Evolutionary conservation across 768 basidiomycete species (phyloP).

Genomic region (Xerocomellus chrysenteron): DNA sequence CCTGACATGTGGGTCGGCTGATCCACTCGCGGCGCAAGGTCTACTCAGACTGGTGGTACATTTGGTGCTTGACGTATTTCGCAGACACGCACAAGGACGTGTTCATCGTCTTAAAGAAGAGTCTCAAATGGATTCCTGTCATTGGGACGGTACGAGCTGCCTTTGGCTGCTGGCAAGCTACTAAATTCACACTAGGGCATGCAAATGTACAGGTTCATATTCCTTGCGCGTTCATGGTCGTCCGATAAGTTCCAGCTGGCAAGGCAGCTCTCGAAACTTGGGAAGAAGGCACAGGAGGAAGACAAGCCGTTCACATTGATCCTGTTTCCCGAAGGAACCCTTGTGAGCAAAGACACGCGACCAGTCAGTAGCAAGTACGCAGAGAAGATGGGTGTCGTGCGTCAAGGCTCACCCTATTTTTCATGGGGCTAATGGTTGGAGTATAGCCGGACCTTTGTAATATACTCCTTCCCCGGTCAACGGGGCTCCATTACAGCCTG

Average conservation of each 20-base stretch:
- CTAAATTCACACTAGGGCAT: conserved; percentile 57
- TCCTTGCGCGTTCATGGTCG: conserved; percentile 88
- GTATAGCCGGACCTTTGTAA: conserved; percentile 75
- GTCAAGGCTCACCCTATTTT: conserved; percentile 33
- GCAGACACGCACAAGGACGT: conserved; percentile 67
- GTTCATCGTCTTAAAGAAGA: conserved; percentile 91
- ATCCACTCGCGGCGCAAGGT: conserved; percentile 40
- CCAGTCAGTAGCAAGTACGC: conserved; percentile 86
- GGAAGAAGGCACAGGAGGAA: conserved; percentile 61
- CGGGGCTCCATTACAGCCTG: conserved; percentile 83
- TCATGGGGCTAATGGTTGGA: conserved; percentile 8
- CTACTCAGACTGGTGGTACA: conserved; percentile 86
- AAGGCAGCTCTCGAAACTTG: conserved; percentile 64
- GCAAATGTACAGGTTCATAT: conserved; percentile 94
- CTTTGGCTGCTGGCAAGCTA: background rate
- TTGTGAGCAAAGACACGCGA: conserved; percentile 83
- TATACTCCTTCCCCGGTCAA: conserved; percentile 87
- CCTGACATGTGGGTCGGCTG: background rate
- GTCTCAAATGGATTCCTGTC: conserved; percentile 81
- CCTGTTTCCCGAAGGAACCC: conserved; percentile 94
- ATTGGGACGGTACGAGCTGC: conserved; percentile 73
- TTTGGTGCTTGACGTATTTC: conserved; percentile 81
- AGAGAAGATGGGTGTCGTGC: conserved; percentile 82
- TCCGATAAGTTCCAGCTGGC: conserved; percentile 73
- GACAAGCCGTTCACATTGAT: conserved; percentile 77